These are phyloP conservation scores for Citrus trifoliata DNA, from an alignment of 345 rosid genomes.

Conservation along the genomic window DNA sequence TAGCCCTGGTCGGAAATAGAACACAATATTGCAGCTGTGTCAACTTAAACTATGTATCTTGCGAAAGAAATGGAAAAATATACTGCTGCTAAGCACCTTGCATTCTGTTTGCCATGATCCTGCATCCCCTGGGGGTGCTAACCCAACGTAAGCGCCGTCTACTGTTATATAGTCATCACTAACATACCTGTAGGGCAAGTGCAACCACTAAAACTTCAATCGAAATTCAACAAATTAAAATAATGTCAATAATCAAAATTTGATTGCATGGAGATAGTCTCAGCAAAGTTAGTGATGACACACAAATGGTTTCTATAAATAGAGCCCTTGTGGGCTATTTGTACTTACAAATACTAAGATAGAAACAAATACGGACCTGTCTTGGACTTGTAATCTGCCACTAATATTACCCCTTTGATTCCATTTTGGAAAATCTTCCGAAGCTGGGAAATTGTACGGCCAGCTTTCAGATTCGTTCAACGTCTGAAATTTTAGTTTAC, in stretches of 20 bases:
- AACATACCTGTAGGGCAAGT: slow-evolving; percentile 23
- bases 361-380: slow-evolving; percentile 40
- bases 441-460: slow-evolving; percentile 78
- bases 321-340: too few relatives aligned
- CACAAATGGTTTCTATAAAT: too few relatives aligned
- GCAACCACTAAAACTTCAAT: background rate
- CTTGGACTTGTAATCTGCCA: slow-evolving; percentile 59
- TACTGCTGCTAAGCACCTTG: slow-evolving; percentile 34
- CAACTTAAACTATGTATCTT: background rate
- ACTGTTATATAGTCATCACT: slow-evolving; percentile 37
- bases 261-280: too few relatives aligned
- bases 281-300: too few relatives aligned
- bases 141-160: slow-evolving; percentile 60
- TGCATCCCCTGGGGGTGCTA: slow-evolving; percentile 70
- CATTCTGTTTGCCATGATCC: slow-evolving; percentile 89
- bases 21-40: background rate
- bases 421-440: slow-evolving; percentile 49
- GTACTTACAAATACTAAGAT: background rate
- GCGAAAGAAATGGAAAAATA: background rate
- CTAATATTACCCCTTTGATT: slow-evolving; percentile 57
- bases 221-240: background rate
- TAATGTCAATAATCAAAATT: too few relatives aligned
- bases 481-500: slow-evolving; percentile 36
- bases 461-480: slow-evolving; percentile 59
- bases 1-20: slow-evolving; percentile 40